Evolutionary conservation across 352 stramenopile species (phyloP), one percentile per base, ranked within the genome.

Genomic region (Saprolegnia diclina): DNA sequence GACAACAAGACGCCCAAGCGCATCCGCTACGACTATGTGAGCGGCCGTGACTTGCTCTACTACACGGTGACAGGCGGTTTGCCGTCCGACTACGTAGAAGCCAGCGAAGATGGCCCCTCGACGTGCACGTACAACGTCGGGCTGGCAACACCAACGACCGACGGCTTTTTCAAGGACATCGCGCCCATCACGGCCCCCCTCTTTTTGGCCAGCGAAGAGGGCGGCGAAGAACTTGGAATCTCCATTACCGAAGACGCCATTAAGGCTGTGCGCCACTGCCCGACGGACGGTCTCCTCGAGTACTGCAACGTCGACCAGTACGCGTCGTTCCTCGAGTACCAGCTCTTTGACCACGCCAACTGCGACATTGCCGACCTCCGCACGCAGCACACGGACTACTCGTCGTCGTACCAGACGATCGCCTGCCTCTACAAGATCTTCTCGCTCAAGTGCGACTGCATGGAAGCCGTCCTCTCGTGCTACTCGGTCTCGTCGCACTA

Each of bases 391-490:
- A 69, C 45, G 7, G 63, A 69, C 63, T 62, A 45, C 22, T 7
- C 63, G 48, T 10, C 45, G 32, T 59, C 63, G 48, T 69, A 69
- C 63, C 63, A 69, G 50, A 69, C 63, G 14, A 32, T 69, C 19
- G 45, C 63, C 0, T 69, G 63, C 45, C 50, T 69, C 26, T 69
- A 69, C 63, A 69, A 69, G 53, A 69, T 69, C 63, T 69, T 69
- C 24, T 61, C 63, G 29, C 63, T 69, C 53, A 69, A 69, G 63
- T 69, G 63, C 53, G 45, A 69, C 53, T 69, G 63, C 63, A 69
- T 69, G 63, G 63, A 69, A 46, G 63, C 63, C 1, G 63, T 69
- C 5, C 29, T 69, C 16, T 45, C n/a, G 32, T 69, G 63, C 44
- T 69, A 69, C 63, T 40, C 48, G 21, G n/a, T 45, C 24, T 19